These are phyloP conservation scores for Dryas drummondii DNA, from an alignment of 306 rosid species.

Conservation along the genomic window DNA sequence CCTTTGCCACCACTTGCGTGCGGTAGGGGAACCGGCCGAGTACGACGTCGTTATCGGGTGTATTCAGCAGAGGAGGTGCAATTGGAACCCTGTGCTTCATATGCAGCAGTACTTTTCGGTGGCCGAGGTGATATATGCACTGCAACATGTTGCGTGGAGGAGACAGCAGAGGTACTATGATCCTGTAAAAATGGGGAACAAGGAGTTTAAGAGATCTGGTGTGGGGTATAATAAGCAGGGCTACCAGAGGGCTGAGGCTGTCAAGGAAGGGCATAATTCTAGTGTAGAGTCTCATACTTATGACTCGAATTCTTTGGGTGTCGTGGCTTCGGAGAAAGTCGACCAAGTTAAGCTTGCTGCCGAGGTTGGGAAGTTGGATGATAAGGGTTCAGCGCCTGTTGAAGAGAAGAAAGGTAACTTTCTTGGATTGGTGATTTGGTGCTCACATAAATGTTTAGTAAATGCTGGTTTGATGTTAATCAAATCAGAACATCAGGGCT, in stretches of 20 bases:
- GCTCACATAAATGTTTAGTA: neutral
- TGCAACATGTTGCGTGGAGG: constrained; percentile 80
- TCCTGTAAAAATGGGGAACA: constrained; percentile 50
- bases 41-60: constrained; percentile 64
- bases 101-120: constrained; percentile 96
- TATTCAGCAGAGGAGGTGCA: constrained; percentile 77
- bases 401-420: constrained; percentile 58
- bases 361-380: constrained; percentile 47
- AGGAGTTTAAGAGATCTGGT: constrained; percentile 62
- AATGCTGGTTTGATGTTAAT: constrained; percentile 2
- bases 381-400: constrained; percentile 37
- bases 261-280: constrained; percentile 53
- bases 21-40: constrained; percentile 75
- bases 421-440: neutral
- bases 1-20: constrained; percentile 76
- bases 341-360: constrained; percentile 46
- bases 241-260: constrained; percentile 53
- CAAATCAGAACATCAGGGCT: neutral
- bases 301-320: constrained; percentile 43
- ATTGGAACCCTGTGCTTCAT: constrained; percentile 90
- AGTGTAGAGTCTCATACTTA: constrained; percentile 45
- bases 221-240: constrained; percentile 55
- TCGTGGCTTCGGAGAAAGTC: constrained; percentile 47
- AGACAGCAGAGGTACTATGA: constrained; percentile 74
- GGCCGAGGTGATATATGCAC: constrained; percentile 62